These are phyloP conservation scores for Penicillium angulare DNA, from an alignment of 495 filamentous ascomycete genomes.

Conservation along the genomic window DNA sequence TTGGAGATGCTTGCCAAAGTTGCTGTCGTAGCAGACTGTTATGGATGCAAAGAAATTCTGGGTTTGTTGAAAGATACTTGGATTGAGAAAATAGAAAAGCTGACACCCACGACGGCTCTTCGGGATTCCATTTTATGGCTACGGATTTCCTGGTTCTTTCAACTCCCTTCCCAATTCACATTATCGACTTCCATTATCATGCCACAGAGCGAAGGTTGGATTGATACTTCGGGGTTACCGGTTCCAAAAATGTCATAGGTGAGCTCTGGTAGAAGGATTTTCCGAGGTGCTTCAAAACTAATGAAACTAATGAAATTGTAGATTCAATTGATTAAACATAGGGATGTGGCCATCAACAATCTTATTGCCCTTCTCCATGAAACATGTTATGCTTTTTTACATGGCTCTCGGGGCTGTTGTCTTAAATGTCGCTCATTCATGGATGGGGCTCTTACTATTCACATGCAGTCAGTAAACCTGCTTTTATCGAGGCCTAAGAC, in stretches of 20 bases:
- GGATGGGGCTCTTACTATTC: constrained; percentile 26
- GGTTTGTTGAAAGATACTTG: constrained; percentile 44
- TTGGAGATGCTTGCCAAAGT: constrained; percentile 50
- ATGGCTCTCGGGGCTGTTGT: constrained; percentile 14
- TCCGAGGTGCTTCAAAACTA: background rate
- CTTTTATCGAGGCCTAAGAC: constrained; percentile 19
- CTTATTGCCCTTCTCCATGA: constrained; percentile 14
- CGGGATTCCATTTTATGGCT: constrained; percentile 38
- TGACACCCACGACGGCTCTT: constrained; percentile 15
- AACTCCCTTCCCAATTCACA: constrained; percentile 18
- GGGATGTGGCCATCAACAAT: constrained; percentile 16
- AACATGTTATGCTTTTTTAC: constrained; percentile 16
- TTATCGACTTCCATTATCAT: constrained; percentile 20
- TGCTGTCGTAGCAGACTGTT: constrained; percentile 50
- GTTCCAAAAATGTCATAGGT: constrained; percentile 25
- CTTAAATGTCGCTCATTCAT: constrained; percentile 33
- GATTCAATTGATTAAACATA: constrained; percentile 17
- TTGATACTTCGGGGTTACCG: constrained; percentile 27
- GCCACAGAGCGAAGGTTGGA: constrained; percentile 14
- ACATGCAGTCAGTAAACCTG: constrained; percentile 22
- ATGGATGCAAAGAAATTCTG: constrained; percentile 44
- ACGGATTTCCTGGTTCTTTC: constrained; percentile 37
- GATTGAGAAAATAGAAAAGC: constrained; percentile 26
- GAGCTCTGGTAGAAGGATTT: background rate
- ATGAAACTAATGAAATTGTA: constrained; percentile 9